A percentile compares a stretch with the other conserved stretches of the same genome.
These are phyloP conservation scores for Monosporascus sp. DNA, from an alignment of 2,329 filamentous ascomycete species.

Conservation along the genomic window DNA sequence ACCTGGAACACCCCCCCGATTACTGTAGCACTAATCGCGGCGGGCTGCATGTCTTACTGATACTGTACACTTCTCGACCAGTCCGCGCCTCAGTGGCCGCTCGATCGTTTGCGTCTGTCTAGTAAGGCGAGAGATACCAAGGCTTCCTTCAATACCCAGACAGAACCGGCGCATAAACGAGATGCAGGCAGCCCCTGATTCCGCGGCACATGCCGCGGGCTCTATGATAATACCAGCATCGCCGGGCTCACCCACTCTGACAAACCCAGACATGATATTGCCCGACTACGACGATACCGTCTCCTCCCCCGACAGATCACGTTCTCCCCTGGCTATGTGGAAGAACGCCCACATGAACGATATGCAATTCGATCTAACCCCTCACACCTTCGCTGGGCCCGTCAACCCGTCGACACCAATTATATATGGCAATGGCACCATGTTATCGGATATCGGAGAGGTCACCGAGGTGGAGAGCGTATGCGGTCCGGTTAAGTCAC, in stretches of 20 bases:
- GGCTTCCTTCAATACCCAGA: slow-evolving; percentile 5
- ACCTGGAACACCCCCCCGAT: neutral
- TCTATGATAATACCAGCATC: slow-evolving; percentile 27
- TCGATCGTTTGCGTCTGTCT: neutral
- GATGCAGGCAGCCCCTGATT: slow-evolving; percentile 20
- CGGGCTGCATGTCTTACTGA: neutral
- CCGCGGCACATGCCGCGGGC: slow-evolving; percentile 14
- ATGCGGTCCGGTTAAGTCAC: slow-evolving; percentile 34
- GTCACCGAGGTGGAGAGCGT: slow-evolving; percentile 49
- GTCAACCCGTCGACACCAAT: slow-evolving; percentile 56
- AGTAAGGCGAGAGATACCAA: neutral
- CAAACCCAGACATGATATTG: slow-evolving; percentile 91
- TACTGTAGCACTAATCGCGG: neutral
- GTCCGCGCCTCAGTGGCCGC: neutral
- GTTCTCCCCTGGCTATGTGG: slow-evolving; percentile 49
- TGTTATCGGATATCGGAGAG: slow-evolving; percentile 61
- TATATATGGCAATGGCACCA: slow-evolving; percentile 64
- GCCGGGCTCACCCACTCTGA: slow-evolving; percentile 77
- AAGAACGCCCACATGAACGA: slow-evolving; percentile 36
- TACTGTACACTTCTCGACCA: neutral
- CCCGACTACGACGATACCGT: slow-evolving; percentile 63
- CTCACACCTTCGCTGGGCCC: slow-evolving; percentile 36
- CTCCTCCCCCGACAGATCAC: slow-evolving; percentile 47
- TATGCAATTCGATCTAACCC: slow-evolving; percentile 39
- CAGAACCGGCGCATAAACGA: slow-evolving; percentile 4